These are phyloP conservation scores for Hanseniaspora thailandica DNA, from an alignment of 805 yeast species.

Conservation along the genomic window DNA sequence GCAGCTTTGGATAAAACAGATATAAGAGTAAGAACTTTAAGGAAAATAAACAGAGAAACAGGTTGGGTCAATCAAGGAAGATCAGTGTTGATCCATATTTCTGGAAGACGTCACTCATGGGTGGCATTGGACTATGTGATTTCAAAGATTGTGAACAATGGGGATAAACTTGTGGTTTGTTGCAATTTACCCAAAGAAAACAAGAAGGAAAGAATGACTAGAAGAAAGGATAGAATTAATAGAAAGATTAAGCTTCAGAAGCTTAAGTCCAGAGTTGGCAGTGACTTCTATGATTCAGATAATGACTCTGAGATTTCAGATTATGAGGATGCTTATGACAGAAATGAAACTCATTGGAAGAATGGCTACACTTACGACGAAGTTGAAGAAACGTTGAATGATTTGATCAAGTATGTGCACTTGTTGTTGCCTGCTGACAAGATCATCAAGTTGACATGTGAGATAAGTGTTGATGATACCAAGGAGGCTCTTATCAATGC, in stretches of 20 bases:
- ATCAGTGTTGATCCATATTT: slow-evolving; percentile 49
- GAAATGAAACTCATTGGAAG: slow-evolving; percentile 23
- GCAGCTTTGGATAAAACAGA: slow-evolving; percentile 7
- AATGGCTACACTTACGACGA: slow-evolving; percentile 24
- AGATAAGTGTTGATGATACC: slow-evolving; percentile 25
- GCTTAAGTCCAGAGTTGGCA: slow-evolving; percentile 8
- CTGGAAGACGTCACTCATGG: slow-evolving; percentile 73
- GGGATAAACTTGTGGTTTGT: slow-evolving; percentile 55
- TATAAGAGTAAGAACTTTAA: slow-evolving; percentile 18
- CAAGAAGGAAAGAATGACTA: slow-evolving; percentile 5
- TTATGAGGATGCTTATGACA: slow-evolving; percentile 16
- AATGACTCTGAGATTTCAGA: slow-evolving; percentile 10
- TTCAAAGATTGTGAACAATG: slow-evolving; percentile 42
- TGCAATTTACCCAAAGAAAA: slow-evolving; percentile 29
- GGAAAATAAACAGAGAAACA: slow-evolving; percentile 23
- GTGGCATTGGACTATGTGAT: slow-evolving; percentile 65
- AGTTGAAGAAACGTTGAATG: slow-evolving; percentile 21
- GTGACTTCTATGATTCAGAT: slow-evolving; percentile 6
- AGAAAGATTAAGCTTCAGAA: background rate
- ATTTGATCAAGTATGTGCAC: slow-evolving; percentile 21
- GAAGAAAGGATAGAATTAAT: slow-evolving; percentile 15
- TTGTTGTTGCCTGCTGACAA: slow-evolving; percentile 20
- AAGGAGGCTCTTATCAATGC: slow-evolving; percentile 23
- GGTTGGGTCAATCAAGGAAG: slow-evolving; percentile 29
- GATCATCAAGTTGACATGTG: slow-evolving; percentile 27